These are phyloP conservation scores for Berberis thunbergii DNA, from an alignment of 164 flowering plant species.

Conservation along the genomic window DNA sequence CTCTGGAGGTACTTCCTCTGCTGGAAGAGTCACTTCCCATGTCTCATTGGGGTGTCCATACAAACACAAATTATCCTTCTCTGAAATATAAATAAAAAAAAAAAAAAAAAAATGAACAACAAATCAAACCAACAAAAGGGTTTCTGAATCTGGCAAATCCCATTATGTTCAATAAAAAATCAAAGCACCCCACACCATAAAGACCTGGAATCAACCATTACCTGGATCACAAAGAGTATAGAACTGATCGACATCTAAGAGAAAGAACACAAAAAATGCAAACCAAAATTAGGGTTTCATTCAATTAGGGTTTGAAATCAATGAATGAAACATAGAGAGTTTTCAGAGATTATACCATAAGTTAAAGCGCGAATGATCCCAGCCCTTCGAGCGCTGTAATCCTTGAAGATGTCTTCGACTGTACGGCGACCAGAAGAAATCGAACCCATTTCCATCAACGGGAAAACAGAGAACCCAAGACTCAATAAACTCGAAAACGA, in stretches of 20 bases:
- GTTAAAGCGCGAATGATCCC: conserved; percentile 2
- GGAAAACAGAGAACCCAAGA: too few relatives aligned
- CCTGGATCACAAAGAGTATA: conserved; percentile 1
- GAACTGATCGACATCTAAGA: conserved; percentile 2
- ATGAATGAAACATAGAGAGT: background rate
- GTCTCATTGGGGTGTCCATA: conserved; percentile 67
- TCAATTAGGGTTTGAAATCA: background rate
- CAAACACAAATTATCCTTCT: conserved; percentile 75
- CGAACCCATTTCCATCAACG: too few relatives aligned
- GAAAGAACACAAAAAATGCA: background rate
- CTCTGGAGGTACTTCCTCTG: conserved; percentile 87
- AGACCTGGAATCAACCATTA: background rate
- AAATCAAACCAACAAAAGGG: background rate
- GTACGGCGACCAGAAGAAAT: background rate
- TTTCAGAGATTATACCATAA: background rate
- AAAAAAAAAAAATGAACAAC: conserved; percentile 1
- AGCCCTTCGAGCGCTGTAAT: background rate
- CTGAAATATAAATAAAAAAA: conserved; percentile 20
- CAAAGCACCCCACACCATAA: background rate
- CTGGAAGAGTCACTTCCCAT: conserved; percentile 82
- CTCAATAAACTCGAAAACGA: too few relatives aligned
- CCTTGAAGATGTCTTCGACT: conserved; percentile 1
- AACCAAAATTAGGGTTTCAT: background rate
- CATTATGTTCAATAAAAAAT: background rate
- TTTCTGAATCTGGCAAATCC: background rate